phyloP scores from a whole-genome alignment of 352 stramenopile species.

The Phytophthora idaei region DNA sequence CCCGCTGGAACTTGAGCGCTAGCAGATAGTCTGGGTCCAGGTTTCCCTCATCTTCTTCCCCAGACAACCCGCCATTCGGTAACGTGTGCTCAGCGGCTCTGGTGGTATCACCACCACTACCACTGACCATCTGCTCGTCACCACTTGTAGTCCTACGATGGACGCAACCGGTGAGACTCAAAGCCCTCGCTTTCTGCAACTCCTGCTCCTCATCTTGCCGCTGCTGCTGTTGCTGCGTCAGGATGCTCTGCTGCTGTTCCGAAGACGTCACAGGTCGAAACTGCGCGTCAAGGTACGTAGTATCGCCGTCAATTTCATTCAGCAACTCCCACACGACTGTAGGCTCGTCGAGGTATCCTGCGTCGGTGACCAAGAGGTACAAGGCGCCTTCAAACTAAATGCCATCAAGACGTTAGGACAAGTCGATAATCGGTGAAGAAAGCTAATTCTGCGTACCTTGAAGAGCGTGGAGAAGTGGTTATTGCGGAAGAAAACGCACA shows the following conservation, averaged over 20 bases:
- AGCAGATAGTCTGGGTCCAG: constrained; percentile 74
- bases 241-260: constrained; percentile 71
- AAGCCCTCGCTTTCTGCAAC: constrained; percentile 21
- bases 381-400: constrained; percentile 89
- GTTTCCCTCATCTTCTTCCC: constrained; percentile 19
- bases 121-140: constrained; percentile 1
- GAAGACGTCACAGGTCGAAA: constrained; percentile 72
- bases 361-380: constrained; percentile 97
- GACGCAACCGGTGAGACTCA: constrained; percentile 19
- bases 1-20: constrained; percentile 73
- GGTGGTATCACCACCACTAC: constrained; percentile 5
- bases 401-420: not conserved
- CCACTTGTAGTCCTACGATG: not conserved
- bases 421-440: not conserved
- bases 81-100: constrained; percentile 23
- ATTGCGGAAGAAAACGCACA: constrained; percentile 98
- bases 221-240: constrained; percentile 63
- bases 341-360: constrained; percentile 94
- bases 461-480: constrained; percentile 99
- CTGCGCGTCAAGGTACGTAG: constrained; percentile 72
- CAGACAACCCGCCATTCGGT: constrained; percentile 16
- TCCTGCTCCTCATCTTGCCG: constrained; percentile 31
- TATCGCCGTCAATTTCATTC: constrained; percentile 90
- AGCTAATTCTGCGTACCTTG: constrained; percentile 59
- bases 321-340: constrained; percentile 96